phyloP scores from a whole-genome alignment of 805 yeast genomes.

The Hanseniaspora hatyaiensis region DNA sequence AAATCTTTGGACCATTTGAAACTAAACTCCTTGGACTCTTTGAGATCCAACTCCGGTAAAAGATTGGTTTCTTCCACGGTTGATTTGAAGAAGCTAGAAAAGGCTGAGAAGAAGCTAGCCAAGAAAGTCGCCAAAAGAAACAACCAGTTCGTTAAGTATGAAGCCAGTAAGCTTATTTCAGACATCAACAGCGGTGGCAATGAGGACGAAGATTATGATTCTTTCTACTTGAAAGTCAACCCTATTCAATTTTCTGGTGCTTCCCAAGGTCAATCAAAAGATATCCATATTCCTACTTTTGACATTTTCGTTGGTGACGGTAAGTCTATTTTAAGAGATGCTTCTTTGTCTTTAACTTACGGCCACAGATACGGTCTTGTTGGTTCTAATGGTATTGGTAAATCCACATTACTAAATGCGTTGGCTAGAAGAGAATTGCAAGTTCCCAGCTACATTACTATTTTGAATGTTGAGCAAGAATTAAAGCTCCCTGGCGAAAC shows the following conservation, averaged over 20 bases:
- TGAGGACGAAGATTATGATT: conserved; percentile 63
- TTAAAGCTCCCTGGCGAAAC: conserved; percentile 78
- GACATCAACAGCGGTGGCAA: conserved; percentile 37
- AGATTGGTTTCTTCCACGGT: conserved; percentile 87
- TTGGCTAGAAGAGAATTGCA: conserved; percentile 85
- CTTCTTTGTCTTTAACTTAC: conserved; percentile 72
- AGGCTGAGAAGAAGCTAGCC: conserved; percentile 94
- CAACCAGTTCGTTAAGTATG: conserved; percentile 74
- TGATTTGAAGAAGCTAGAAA: conserved; percentile 90
- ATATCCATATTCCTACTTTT: conserved; percentile 81
- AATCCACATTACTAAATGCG: conserved; percentile 84
- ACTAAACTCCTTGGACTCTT: conserved; percentile 37
- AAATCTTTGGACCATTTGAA: conserved; percentile 66
- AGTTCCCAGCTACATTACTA: conserved; percentile 89
- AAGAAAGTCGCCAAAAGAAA: conserved; percentile 85
- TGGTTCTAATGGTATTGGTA: conserved; percentile 99
- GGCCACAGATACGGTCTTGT: conserved; percentile 96
- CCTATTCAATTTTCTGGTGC: conserved; percentile 75
- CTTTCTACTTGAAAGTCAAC: conserved; percentile 86
- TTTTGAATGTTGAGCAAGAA: conserved; percentile 96
- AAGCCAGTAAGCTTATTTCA: conserved; percentile 80
- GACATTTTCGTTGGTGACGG: conserved; percentile 95
- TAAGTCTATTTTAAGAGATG: conserved; percentile 78
- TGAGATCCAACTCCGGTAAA: conserved; percentile 84
- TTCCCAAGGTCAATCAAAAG: conserved; percentile 94